Evolutionary conservation across 805 yeast species (phyloP).

Genomic region (Suhomyces sp.): DNA sequence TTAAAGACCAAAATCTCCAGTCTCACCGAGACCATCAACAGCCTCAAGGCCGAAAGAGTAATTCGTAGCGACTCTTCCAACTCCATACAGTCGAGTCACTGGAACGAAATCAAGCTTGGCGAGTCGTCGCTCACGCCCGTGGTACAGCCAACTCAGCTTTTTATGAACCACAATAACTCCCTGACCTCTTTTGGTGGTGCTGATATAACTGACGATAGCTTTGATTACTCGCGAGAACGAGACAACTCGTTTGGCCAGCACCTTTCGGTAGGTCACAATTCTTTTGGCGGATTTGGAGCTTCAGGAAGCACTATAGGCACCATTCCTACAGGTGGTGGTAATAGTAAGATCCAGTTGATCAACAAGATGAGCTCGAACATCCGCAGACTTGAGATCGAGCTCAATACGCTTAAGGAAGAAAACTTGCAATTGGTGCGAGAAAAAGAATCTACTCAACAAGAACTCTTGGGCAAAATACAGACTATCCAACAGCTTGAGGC

Average conservation of each 20-base stretch:
- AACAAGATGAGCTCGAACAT: slow-evolving; percentile 74
- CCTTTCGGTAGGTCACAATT: neutral
- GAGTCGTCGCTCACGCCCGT: slow-evolving; percentile 44
- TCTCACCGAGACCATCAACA: slow-evolving; percentile 18
- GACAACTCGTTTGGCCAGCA: slow-evolving; percentile 6
- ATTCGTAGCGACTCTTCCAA: neutral
- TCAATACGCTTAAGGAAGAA: slow-evolving; percentile 62
- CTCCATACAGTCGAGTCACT: neutral
- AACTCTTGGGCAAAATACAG: slow-evolving; percentile 48
- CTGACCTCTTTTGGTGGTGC: slow-evolving; percentile 11
- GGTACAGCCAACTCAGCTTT: neutral
- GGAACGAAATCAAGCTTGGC: slow-evolving; percentile 36
- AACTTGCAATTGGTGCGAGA: slow-evolving; percentile 50
- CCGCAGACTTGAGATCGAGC: slow-evolving; percentile 76
- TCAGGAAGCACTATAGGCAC: slow-evolving; percentile 4
- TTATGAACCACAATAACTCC: slow-evolving; percentile 11
- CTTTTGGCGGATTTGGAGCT: neutral
- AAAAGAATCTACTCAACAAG: slow-evolving; percentile 65
- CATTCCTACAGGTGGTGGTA: slow-evolving; percentile 10
- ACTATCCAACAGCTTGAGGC: slow-evolving; percentile 25
- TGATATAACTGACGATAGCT: slow-evolving; percentile 1
- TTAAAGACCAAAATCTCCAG: slow-evolving; percentile 24
- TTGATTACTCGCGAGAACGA: neutral
- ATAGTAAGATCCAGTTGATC: slow-evolving; percentile 54
- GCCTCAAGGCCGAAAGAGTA: neutral